These are phyloP conservation scores for Cytospora chrysosperma DNA, from an alignment of 2,329 filamentous ascomycete species.

Conservation along the genomic window DNA sequence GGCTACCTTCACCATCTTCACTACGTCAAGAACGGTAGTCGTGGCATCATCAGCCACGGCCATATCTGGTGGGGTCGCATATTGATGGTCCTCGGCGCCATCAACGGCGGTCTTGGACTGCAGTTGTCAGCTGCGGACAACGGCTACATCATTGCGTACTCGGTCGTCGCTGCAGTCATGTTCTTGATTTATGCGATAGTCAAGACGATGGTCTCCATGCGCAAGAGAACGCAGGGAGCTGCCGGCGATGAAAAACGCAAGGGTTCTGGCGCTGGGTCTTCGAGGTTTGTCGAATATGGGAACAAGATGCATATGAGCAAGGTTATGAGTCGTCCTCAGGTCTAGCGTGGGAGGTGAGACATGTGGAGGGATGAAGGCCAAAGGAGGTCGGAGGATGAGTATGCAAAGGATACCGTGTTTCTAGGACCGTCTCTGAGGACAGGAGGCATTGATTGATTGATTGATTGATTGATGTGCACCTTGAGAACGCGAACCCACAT, in stretches of 20 bases:
- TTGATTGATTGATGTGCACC: too few species aligned
- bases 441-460: too few species aligned
- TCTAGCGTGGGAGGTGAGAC: constrained; percentile 1
- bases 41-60: constrained; percentile 51
- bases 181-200: constrained; percentile 44
- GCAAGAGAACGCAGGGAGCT: not conserved
- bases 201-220: constrained; percentile 28
- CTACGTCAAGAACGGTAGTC: constrained; percentile 47
- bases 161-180: constrained; percentile 52
- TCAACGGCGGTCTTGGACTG: constrained; percentile 65
- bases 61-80: constrained; percentile 64
- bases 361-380: too few species aligned
- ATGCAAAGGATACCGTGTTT: too few species aligned
- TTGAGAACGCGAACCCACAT: too few species aligned
- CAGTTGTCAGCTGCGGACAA: constrained; percentile 43
- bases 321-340: not conserved
- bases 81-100: constrained; percentile 56
- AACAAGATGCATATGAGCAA: constrained; percentile 15
- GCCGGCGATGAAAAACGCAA: not conserved
- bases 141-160: constrained; percentile 52
- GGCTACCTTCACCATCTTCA: constrained; percentile 58
- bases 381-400: too few species aligned
- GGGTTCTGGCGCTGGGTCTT: constrained; percentile 4
- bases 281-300: constrained; percentile 12
- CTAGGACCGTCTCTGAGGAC: too few species aligned